Conservation (phyloP, 2,329 filamentous ascomycete genomes). For the Aschersonia sp. region DNA sequence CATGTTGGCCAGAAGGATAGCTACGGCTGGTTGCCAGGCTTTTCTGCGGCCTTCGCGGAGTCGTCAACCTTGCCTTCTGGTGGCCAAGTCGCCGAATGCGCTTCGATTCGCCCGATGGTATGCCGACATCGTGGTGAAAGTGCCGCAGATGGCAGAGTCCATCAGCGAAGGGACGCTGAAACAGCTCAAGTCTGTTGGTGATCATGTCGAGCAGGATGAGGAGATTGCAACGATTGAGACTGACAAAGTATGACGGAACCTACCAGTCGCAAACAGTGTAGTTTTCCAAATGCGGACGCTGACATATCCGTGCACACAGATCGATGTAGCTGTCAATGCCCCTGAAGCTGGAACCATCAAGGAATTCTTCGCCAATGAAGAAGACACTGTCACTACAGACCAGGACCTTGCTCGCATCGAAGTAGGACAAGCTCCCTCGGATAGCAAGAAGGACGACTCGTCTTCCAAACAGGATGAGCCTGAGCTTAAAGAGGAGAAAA, state of each 20-base stretch:
- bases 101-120: conserved; percentile 44
- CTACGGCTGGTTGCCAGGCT: conserved; percentile 27
- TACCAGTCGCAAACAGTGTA: neutral
- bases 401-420: conserved; percentile 84
- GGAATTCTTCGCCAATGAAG: conserved; percentile 81
- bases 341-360: conserved; percentile 82
- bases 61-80: conserved; percentile 9
- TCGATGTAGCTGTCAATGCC: conserved; percentile 92
- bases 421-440: conserved; percentile 43
- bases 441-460: conserved; percentile 24
- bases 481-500: conserved; percentile 4
- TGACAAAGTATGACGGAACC: conserved; percentile 57
- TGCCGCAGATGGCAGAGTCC: conserved; percentile 96
- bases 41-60: conserved; percentile 23
- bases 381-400: conserved; percentile 88
- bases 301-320: conserved; percentile 33
- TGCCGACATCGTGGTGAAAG: conserved; percentile 79
- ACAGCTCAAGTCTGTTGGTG: conserved; percentile 88
- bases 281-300: neutral
- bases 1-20: conserved; percentile 29
- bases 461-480: conserved; percentile 1
- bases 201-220: conserved; percentile 89
- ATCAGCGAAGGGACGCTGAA: conserved; percentile 96
- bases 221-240: conserved; percentile 98
- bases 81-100: conserved; percentile 29